Percentiles rank a stretch among this genome's conserved stretches.
Conservation (phyloP, 163 green algal genomes). For the Chlamydomonas reinhardtii region DNA sequence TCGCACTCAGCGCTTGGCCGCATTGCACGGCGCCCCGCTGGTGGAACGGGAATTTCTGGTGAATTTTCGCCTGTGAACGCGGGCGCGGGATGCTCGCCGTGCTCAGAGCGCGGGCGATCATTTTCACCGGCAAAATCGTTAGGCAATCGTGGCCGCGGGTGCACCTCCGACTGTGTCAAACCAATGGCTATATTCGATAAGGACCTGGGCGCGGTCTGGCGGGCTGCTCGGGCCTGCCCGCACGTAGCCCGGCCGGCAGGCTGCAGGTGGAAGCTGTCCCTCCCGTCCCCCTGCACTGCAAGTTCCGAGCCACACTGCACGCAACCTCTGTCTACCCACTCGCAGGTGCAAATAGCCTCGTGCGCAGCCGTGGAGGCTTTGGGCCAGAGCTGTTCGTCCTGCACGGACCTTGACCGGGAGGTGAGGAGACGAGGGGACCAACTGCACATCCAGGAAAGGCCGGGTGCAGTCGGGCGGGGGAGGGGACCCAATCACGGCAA, state of each 20-base stretch:
- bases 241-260: not conserved
- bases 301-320: not conserved
- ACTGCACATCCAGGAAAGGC: not conserved
- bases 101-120: not conserved
- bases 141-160: no score
- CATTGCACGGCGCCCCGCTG: not conserved
- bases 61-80: not conserved
- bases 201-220: no score
- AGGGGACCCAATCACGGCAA: not conserved
- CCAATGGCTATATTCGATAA: no score
- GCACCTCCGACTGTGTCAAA: no score
- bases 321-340: not conserved
- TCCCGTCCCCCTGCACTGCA: no score
- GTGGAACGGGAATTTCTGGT: not conserved
- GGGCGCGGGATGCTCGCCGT: not conserved
- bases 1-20: not conserved
- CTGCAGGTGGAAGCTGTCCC: not conserved
- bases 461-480: no score
- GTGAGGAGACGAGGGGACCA: not conserved
- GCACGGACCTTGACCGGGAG: conserved; percentile 52
- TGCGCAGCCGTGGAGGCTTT: conserved; percentile 55
- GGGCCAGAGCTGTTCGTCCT: conserved; percentile 52
- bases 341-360: conserved; percentile 45
- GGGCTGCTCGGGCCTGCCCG: no score
- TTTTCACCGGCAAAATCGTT: not conserved